phyloP scores from a whole-genome alignment of 768 basidiomycete genomes.

The Dacryopinax spathularia region DNA sequence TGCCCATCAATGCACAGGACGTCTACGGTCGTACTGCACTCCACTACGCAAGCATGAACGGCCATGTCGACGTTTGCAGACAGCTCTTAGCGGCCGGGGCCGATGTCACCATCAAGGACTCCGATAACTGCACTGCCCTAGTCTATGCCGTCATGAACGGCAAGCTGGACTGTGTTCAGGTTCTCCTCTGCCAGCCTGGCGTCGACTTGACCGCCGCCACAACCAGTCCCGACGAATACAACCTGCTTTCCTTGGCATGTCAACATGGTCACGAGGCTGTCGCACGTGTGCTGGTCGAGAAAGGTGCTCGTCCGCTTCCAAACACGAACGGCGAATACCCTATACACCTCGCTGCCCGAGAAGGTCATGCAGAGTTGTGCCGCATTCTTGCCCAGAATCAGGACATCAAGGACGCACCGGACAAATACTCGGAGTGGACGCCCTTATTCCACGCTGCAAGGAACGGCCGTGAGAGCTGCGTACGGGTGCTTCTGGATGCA shows the following conservation, averaged over 20 bases:
- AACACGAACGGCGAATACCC: slow-evolving; percentile 96
- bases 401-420: slow-evolving; percentile 70
- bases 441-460: slow-evolving; percentile 91
- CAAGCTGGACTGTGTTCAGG: slow-evolving; percentile 63
- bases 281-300: slow-evolving; percentile 56
- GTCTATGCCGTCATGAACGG: slow-evolving; percentile 87
- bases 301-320: slow-evolving; percentile 62
- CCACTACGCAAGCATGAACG: slow-evolving; percentile 93
- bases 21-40: slow-evolving; percentile 85
- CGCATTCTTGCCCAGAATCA: slow-evolving; percentile 48
- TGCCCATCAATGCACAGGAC: slow-evolving; percentile 61
- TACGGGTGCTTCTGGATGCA: slow-evolving; percentile 63
- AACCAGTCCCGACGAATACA: slow-evolving; percentile 33
- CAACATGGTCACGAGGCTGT: slow-evolving; percentile 79
- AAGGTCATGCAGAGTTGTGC: slow-evolving; percentile 81
- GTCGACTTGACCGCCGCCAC: slow-evolving; percentile 47
- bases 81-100: slow-evolving; percentile 57
- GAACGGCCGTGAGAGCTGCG: slow-evolving; percentile 61
- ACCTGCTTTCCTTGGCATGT: slow-evolving; percentile 64
- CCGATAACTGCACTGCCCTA: slow-evolving; percentile 89
- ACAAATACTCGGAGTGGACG: slow-evolving; percentile 98
- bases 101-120: slow-evolving; percentile 53
- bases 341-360: slow-evolving; percentile 85
- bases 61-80: slow-evolving; percentile 60
- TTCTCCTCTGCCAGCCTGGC: slow-evolving; percentile 60